Evolutionary conservation across 2,329 filamentous ascomycete species (phyloP).

Genomic region (Sarocladiaceae sp.): DNA sequence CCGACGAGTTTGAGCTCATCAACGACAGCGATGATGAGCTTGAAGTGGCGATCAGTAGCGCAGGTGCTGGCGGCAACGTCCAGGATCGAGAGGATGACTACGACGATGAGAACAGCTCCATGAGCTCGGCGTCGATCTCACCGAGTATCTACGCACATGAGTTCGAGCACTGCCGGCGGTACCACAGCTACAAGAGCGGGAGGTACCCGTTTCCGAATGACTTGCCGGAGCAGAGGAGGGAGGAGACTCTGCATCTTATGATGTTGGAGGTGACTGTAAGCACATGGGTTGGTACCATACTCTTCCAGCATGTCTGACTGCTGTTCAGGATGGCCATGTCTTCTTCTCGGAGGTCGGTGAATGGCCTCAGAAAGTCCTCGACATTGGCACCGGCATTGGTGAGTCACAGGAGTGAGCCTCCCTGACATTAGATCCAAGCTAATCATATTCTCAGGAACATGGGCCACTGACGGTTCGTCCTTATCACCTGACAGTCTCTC

Average conservation of each 20-base stretch:
- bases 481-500: no score
- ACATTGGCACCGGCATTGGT: conserved; percentile 45
- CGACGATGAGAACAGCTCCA: conserved; percentile 18
- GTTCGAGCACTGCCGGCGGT: conserved; percentile 28
- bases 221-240: conserved; percentile 36
- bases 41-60: no score
- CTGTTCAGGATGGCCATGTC: conserved; percentile 28
- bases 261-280: conserved; percentile 36
- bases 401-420: conserved; percentile 11
- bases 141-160: conserved; percentile 28
- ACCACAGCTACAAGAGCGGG: conserved; percentile 36
- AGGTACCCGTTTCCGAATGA: conserved; percentile 43
- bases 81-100: conserved; percentile 16
- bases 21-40: conserved; percentile 12
- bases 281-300: neutral
- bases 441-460: conserved; percentile 28
- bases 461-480: conserved; percentile 43
- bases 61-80: no score
- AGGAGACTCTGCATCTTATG: conserved; percentile 38
- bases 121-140: conserved; percentile 25
- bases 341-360: conserved; percentile 33
- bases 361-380: conserved; percentile 35
- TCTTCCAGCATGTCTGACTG: neutral
- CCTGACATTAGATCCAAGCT: conserved; percentile 13
- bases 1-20: conserved; percentile 24